phyloP scores from a whole-genome alignment of 805 yeast genomes.

The Kuraishia piskuri region DNA sequence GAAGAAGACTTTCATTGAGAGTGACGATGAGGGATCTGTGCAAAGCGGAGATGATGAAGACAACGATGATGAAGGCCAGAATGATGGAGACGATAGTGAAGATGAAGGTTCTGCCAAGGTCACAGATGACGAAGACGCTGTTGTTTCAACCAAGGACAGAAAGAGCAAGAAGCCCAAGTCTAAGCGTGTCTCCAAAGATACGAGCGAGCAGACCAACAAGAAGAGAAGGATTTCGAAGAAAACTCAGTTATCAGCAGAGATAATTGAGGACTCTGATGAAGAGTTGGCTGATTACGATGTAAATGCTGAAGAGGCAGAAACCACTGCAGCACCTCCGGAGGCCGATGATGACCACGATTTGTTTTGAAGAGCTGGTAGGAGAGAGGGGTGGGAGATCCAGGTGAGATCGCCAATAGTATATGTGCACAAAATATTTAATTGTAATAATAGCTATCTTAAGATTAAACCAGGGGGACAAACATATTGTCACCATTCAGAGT shows the following conservation, averaged over 20 bases:
- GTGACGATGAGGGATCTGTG: constrained; percentile 29
- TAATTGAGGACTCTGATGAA: constrained; percentile 24
- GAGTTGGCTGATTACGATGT: constrained; percentile 6
- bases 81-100: constrained; percentile 2
- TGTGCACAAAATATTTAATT: constrained; percentile 1
- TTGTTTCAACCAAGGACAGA: background rate
- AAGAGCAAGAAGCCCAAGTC: constrained; percentile 1
- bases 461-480: too few relatives aligned
- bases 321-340: background rate
- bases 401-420: too few relatives aligned
- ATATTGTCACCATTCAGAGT: too few relatives aligned
- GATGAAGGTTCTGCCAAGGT: constrained; percentile 6
- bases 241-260: constrained; percentile 16
- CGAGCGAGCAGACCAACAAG: constrained; percentile 2
- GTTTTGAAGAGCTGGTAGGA: background rate
- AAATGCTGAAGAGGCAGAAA: constrained; percentile 5
- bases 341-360: constrained; percentile 1
- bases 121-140: constrained; percentile 4
- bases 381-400: too few relatives aligned
- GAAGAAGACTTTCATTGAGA: constrained; percentile 26
- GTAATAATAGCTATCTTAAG: background rate
- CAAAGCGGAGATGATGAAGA: background rate
- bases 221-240: constrained; percentile 14
- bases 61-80: background rate
- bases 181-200: constrained; percentile 6